These are phyloP conservation scores for Neurospora intermedia DNA, from an alignment of 495 filamentous ascomycete species.

Conservation along the genomic window DNA sequence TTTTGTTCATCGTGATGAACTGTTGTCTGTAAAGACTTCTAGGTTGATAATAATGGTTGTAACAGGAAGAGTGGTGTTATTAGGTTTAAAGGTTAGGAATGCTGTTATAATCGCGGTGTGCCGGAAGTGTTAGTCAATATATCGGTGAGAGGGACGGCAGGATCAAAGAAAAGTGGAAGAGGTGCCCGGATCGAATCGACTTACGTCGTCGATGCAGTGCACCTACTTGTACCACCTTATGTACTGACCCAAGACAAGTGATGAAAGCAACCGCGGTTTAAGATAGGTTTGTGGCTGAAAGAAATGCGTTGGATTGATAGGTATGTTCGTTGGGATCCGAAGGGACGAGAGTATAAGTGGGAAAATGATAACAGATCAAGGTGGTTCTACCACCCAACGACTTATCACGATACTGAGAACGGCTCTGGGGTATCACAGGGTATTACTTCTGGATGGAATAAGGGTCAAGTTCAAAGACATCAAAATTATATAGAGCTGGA, in stretches of 20 bases:
- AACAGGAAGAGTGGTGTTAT: not conserved
- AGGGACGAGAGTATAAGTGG: not conserved
- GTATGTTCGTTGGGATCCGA: not conserved
- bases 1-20: constrained; percentile 9
- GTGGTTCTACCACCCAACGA: not conserved
- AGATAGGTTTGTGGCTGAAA: not conserved
- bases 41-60: not conserved
- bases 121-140: not conserved
- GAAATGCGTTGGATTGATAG: not conserved
- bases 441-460: not conserved
- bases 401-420: not conserved
- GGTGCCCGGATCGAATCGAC: not conserved
- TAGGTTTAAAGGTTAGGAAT: not conserved
- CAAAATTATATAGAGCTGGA: not conserved
- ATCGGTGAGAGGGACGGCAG: not conserved
- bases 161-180: not conserved
- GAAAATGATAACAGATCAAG: not conserved
- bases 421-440: not conserved
- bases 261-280: not conserved
- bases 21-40: not conserved
- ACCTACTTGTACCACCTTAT: not conserved
- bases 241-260: not conserved
- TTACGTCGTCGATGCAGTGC: not conserved
- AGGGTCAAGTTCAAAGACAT: not conserved
- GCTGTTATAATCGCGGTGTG: not conserved